Evolutionary conservation across 345 rosid genomes (phyloP).

Genomic region (Limnanthes douglasii): DNA sequence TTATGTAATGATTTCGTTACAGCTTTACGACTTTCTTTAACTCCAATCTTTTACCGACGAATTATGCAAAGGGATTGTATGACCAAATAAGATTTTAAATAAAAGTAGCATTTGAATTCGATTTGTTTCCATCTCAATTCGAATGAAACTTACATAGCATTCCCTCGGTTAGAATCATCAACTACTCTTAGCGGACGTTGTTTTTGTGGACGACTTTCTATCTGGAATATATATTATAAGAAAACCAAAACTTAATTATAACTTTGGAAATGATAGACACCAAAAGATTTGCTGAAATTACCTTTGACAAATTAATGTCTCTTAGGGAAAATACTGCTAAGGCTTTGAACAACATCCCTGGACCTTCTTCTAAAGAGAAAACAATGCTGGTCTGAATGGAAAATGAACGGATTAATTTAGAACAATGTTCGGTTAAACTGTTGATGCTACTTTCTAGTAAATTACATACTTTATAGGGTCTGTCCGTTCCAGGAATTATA

Average conservation of each 20-base stretch:
- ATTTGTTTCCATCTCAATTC: not conserved
- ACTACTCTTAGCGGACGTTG: conserved; percentile 61
- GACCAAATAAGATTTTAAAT: conserved; percentile 2
- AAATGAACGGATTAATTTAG: not conserved
- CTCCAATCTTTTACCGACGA: too few relatives aligned
- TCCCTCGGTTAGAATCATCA: conserved; percentile 70
- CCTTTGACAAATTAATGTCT: conserved; percentile 78
- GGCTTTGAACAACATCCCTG: conserved; percentile 81
- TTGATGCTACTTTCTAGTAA: not conserved
- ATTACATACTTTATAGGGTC: conserved; percentile 48
- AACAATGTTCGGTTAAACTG: not conserved
- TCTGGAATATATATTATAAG: too few relatives aligned
- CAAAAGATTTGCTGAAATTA: too few relatives aligned
- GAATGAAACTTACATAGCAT: conserved; percentile 42
- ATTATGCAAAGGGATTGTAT: too few relatives aligned
- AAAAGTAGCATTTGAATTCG: not conserved
- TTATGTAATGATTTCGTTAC: too few relatives aligned
- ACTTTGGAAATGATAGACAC: too few relatives aligned
- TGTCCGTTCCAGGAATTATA: conserved; percentile 52
- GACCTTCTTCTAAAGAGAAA: conserved; percentile 92
- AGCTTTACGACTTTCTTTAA: too few relatives aligned
- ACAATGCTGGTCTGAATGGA: conserved; percentile 80
- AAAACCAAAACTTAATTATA: not conserved
- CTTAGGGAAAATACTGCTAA: conserved; percentile 83
- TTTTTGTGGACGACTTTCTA: conserved; percentile 84